A percentile compares a stretch with the other conserved stretches of the same genome.
Evolutionary conservation across 305 asterid genomes (phyloP).

Genomic region (Rubia balearica): DNA sequence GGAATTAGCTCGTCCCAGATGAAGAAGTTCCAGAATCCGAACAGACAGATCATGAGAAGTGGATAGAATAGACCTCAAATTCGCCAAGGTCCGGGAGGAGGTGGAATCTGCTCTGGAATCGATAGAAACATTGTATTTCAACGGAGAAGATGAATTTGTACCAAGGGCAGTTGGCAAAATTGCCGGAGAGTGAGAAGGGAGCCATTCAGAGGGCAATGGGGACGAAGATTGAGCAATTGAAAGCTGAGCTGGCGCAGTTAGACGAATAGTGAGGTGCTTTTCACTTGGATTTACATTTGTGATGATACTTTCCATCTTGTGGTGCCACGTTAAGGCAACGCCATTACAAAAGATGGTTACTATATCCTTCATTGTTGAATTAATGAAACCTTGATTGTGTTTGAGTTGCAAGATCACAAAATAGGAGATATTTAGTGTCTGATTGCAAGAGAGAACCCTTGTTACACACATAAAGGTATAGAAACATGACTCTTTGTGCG

Average conservation of each 20-base stretch:
- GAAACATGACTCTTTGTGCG: background rate
- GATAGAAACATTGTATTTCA: too few species aligned
- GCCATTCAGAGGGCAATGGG: slow-evolving; percentile 89
- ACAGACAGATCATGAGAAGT: too few species aligned
- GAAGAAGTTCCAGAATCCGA: too few species aligned
- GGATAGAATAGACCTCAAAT: too few species aligned
- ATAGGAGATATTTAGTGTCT: background rate
- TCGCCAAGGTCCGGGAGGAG: too few species aligned
- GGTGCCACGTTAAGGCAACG: background rate
- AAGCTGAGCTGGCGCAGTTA: slow-evolving; percentile 82
- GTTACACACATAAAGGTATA: background rate
- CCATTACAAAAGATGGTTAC: background rate
- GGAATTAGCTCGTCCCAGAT: too few species aligned
- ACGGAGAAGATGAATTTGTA: slow-evolving; percentile 38
- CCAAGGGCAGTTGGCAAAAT: slow-evolving; percentile 41
- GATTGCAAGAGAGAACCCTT: background rate
- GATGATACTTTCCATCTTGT: background rate
- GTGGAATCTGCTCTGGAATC: too few species aligned
- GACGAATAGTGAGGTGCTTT: slow-evolving; percentile 38
- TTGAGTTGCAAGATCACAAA: background rate
- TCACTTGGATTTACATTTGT: background rate
- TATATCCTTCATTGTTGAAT: background rate
- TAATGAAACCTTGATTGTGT: background rate
- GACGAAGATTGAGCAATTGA: slow-evolving; percentile 88
- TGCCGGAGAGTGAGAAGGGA: slow-evolving; percentile 55